Conservation (phyloP, 495 filamentous ascomycete species). For the Oidiodendron maius region DNA sequence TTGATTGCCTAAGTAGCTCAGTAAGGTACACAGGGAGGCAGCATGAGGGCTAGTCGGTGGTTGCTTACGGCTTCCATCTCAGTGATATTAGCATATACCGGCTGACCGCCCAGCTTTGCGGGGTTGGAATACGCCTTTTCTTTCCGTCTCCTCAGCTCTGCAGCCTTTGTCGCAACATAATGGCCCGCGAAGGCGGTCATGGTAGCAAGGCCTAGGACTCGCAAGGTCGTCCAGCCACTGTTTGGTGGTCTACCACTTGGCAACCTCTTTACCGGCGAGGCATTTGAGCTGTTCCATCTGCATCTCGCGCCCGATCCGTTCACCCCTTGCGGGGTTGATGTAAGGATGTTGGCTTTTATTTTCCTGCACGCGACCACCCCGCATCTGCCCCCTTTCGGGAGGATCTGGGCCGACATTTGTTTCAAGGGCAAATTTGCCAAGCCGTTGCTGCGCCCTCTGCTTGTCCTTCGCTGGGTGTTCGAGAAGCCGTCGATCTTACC, state of each 20-base stretch:
- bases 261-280: not conserved
- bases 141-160: not conserved
- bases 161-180: not conserved
- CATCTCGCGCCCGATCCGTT: not conserved
- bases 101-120: conserved; percentile 26
- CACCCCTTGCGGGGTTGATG: conserved; percentile 4
- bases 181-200: conserved; percentile 24
- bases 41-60: not conserved
- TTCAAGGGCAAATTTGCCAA: no score
- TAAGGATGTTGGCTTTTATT: no score
- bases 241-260: not conserved
- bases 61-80: conserved; percentile 44
- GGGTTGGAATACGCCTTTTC: conserved; percentile 24
- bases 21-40: not conserved
- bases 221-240: conserved; percentile 14
- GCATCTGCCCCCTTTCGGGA: conserved; percentile 4
- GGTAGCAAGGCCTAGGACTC: conserved; percentile 31
- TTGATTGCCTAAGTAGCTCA: conserved; percentile 45
- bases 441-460: no score
- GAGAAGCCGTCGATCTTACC: no score
- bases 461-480: no score
- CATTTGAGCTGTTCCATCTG: conserved; percentile 1
- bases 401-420: conserved; percentile 13
- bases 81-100: conserved; percentile 40
- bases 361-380: not conserved